Evolutionary conservation across 306 rosid species (phyloP), one percentile per base, ranked within the genome.

Genomic region (Elaeagnus macrophylla): DNA sequence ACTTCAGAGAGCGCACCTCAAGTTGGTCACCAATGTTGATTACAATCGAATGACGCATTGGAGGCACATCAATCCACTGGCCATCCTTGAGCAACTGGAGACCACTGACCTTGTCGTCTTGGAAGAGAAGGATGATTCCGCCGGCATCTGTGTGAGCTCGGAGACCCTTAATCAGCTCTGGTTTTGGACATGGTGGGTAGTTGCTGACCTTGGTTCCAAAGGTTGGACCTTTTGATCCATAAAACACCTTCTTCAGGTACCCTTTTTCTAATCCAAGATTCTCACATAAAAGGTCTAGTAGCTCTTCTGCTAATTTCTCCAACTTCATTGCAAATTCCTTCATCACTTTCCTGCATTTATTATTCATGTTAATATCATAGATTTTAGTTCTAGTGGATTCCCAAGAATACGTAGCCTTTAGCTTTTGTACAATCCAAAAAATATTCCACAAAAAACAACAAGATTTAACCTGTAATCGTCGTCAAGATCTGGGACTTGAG

Each of bases 131-230:
- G 78, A 89, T 75, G 43, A 89, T 72, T 16, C 97, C 95, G 1
- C 97, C 95, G 4, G 97, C 97, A 42, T 89, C 97, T 10, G 97
- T 89, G 71, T 89, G 97, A 18, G 95, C 82, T 1, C 97, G 73
- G 45, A 89, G 97, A 43, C 97, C 97, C 75, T 85, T 89, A 59
- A 89, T 84, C 48, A 83, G 70, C 19, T 83, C 90, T 7, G 95
- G 95, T 10, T 81, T 79, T 0, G 95, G 97, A 36, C 97, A 89
- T 0, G 85, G 83, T 8, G 97, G 95, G 73, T 89, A 89, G 70
- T 89, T 85, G 16, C 95, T 89, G 3, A 89, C 88, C 74, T 89
- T 89, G 49, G 94, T 89, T 13, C 97, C 97, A 52, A 85, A 89
- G 53, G 84, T 88, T 36, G 90, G 94, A 25, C 95, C 95, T 16